Conservation (phyloP, 1,284 basidiomycete species). For the Melampsora occidentalis region DNA sequence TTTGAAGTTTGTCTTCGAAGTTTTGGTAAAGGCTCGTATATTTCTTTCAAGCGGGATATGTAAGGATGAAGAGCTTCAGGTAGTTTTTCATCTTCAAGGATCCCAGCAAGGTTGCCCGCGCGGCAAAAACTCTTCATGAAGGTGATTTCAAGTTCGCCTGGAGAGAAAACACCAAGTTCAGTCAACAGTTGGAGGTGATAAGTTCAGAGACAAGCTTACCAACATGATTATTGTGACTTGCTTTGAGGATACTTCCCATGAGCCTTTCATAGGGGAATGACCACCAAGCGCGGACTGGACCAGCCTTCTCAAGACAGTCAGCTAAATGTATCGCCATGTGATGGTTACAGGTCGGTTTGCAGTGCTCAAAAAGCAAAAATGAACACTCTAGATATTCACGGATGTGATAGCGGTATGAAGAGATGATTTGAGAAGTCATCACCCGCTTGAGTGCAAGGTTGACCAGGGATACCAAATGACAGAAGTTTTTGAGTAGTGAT, state of each 20-base stretch:
- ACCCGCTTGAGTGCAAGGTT: conserved; percentile 1
- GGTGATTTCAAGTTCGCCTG: conserved; percentile 36
- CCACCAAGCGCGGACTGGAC: conserved; percentile 15
- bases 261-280: conserved; percentile 19
- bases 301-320: conserved; percentile 21
- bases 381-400: background rate
- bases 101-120: conserved; percentile 1
- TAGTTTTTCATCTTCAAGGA: background rate
- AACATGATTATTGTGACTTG: conserved; percentile 11
- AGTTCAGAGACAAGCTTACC: background rate
- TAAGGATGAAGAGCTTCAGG: no score
- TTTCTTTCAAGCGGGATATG: no score
- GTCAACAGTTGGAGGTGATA: no score
- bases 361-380: background rate
- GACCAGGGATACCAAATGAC: conserved; percentile 16
- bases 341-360: background rate
- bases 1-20: background rate
- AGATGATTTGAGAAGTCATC: background rate
- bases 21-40: no score
- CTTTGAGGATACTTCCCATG: conserved; percentile 14
- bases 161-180: background rate
- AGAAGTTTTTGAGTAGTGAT: conserved; percentile 12
- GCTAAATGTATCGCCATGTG: conserved; percentile 17
- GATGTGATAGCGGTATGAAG: conserved; percentile 13
- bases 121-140: conserved; percentile 35